phyloP scores from a whole-genome alignment of 805 yeast species.

The Metschnikowia chrysomelidarum region DNA sequence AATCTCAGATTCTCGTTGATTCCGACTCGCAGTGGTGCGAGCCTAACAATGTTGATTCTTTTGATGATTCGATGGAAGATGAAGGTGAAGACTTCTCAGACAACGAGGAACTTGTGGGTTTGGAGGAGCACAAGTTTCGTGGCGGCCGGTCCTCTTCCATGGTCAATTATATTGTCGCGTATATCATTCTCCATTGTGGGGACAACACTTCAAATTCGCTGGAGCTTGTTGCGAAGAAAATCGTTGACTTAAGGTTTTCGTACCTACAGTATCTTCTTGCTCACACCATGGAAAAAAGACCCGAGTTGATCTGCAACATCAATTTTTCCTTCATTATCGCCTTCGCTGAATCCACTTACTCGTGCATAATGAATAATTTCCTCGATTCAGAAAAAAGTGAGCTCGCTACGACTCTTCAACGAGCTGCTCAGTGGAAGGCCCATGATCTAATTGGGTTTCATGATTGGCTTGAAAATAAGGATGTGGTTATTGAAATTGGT shows the following conservation, averaged over 20 bases:
- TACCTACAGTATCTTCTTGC: slow-evolving; percentile 15
- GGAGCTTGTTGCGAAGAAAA: slow-evolving; percentile 21
- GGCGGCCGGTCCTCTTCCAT: slow-evolving; percentile 23
- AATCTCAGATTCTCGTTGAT: slow-evolving; percentile 1
- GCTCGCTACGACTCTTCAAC: slow-evolving; percentile 14
- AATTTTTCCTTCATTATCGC: slow-evolving; percentile 30
- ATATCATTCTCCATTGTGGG: slow-evolving; percentile 26
- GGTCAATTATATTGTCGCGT: slow-evolving; percentile 32
- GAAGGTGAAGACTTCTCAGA: slow-evolving; percentile 8
- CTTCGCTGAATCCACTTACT: slow-evolving; percentile 35
- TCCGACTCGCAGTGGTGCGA: slow-evolving; percentile 13
- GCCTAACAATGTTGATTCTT: slow-evolving; percentile 18
- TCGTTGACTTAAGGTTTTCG: slow-evolving; percentile 25
- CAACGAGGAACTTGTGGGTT: slow-evolving; percentile 14
- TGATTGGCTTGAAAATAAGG: slow-evolving; percentile 31
- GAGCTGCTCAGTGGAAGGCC: slow-evolving; percentile 26
- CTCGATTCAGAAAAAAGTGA: slow-evolving; percentile 13
- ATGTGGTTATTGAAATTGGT: slow-evolving; percentile 7
- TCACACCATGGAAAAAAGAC: not conserved
- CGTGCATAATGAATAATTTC: slow-evolving; percentile 26
- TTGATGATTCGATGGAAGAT: slow-evolving; percentile 15
- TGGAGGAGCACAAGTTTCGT: slow-evolving; percentile 1
- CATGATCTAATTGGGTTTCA: slow-evolving; percentile 30
- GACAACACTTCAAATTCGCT: slow-evolving; percentile 18
- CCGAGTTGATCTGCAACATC: slow-evolving; percentile 12